Evolutionary conservation across 805 yeast species (phyloP).

Genomic region (Hemisphaericaspora nanyangensis): DNA sequence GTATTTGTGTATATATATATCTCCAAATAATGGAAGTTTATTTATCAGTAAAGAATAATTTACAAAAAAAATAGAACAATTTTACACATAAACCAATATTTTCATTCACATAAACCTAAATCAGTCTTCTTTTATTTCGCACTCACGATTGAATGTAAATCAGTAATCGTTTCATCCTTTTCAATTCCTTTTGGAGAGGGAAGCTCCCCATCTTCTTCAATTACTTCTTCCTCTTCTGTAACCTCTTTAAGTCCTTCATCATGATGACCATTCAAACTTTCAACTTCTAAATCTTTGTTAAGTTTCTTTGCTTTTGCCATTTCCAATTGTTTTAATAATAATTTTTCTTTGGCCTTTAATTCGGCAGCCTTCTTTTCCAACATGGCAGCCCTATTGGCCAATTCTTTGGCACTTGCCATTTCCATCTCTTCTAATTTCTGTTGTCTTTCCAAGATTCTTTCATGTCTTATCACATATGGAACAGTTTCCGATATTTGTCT

Average conservation of each 20-base stretch:
- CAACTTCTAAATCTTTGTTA: conserved; percentile 1
- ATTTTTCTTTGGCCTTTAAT: conserved; percentile 61
- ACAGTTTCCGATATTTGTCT: conserved; percentile 80
- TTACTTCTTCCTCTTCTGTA: conserved; percentile 9
- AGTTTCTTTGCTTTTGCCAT: conserved; percentile 13
- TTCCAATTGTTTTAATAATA: conserved; percentile 42
- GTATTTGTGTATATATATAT: no score
- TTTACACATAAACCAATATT: no score
- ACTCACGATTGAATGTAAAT: conserved; percentile 39
- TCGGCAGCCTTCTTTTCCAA: conserved; percentile 72
- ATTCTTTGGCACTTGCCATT: conserved; percentile 69
- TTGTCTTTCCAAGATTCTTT: conserved; percentile 68
- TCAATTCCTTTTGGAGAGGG: conserved; percentile 32
- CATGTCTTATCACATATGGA: conserved; percentile 79
- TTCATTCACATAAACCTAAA: no score
- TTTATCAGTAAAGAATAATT: no score
- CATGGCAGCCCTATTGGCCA: conserved; percentile 70
- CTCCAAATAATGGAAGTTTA: no score
- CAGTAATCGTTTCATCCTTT: conserved; percentile 54
- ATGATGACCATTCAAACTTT: conserved; percentile 2
- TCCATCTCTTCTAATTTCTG: conserved; percentile 77
- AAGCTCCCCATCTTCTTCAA: conserved; percentile 47
- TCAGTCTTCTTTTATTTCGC: no score
- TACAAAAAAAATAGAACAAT: no score
- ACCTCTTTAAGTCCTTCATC: conserved; percentile 3